A percentile compares a stretch with the other conserved stretches of the same genome.
These are phyloP conservation scores for Fusarium torulosum DNA, from an alignment of 2,329 filamentous ascomycete genomes.

Conservation along the genomic window DNA sequence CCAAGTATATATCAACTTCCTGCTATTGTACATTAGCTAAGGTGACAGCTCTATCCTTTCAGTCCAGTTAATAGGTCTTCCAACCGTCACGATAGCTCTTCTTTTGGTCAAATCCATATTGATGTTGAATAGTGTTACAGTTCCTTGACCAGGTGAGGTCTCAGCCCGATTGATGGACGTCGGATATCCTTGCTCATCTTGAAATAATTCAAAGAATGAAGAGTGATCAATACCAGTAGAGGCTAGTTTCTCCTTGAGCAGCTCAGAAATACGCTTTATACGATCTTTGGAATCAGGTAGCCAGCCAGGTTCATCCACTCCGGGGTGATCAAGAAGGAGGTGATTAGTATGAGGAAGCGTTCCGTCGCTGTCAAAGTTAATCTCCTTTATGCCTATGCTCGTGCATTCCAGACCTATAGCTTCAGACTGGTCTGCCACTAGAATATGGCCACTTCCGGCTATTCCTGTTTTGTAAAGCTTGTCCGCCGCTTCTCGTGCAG, in stretches of 20 bases:
- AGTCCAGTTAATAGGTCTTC: slow-evolving; percentile 25
- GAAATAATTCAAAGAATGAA: slow-evolving; percentile 36
- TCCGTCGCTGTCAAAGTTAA: slow-evolving; percentile 13
- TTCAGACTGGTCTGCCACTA: slow-evolving; percentile 28
- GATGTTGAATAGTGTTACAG: slow-evolving; percentile 40
- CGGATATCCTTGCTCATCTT: slow-evolving; percentile 39
- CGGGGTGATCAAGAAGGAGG: slow-evolving; percentile 33
- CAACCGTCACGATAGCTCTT: slow-evolving; percentile 23
- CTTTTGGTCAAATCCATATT: slow-evolving; percentile 31
- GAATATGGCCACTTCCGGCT: slow-evolving; percentile 43
- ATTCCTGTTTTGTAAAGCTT: slow-evolving; percentile 20
- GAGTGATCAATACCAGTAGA: not conserved
- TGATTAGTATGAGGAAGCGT: slow-evolving; percentile 40
- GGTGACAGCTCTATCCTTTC: slow-evolving; percentile 20
- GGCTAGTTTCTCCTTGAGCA: not conserved
- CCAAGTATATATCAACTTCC: too few relatives aligned
- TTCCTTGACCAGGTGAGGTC: not conserved
- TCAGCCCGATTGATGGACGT: slow-evolving; percentile 34
- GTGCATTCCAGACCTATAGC: slow-evolving; percentile 43
- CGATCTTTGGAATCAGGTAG: slow-evolving; percentile 31
- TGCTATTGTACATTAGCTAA: not conserved
- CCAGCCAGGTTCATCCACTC: slow-evolving; percentile 33
- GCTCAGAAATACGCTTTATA: slow-evolving; percentile 14
- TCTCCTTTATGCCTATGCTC: slow-evolving; percentile 32
- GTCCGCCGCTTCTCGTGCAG: slow-evolving; percentile 16